These are phyloP conservation scores for Aureobasidium subglaciale DNA, from an alignment of 2,329 filamentous ascomycete species.

Conservation along the genomic window DNA sequence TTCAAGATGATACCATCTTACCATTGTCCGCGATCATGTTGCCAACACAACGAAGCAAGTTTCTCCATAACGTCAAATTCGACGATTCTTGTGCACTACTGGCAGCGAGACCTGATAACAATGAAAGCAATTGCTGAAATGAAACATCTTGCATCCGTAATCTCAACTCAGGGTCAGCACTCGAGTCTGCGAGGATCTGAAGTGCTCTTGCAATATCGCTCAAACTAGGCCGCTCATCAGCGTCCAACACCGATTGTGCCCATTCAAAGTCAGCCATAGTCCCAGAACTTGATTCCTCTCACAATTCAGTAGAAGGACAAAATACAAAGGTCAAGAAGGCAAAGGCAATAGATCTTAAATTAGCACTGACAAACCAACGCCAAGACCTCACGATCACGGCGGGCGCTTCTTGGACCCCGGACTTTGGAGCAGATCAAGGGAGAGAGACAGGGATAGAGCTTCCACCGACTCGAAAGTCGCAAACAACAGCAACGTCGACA, in stretches of 20 bases:
- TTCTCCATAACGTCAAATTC: neutral
- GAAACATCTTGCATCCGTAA: neutral
- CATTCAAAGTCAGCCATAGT: neutral
- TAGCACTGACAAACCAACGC: slow-evolving; percentile 1
- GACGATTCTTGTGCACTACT: neutral
- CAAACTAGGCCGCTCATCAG: slow-evolving; percentile 3
- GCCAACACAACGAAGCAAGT: slow-evolving; percentile 16
- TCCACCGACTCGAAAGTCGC: too few species aligned
- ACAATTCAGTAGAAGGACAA: too few species aligned
- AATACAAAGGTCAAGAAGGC: too few species aligned
- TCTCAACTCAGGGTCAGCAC: slow-evolving; percentile 3
- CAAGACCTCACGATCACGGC: slow-evolving; percentile 12
- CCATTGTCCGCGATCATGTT: slow-evolving; percentile 18
- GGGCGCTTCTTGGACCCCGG: slow-evolving; percentile 2
- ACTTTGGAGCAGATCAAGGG: neutral
- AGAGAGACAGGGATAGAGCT: too few species aligned
- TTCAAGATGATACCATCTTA: neutral
- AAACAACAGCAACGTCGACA: slow-evolving; percentile 2
- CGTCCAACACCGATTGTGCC: slow-evolving; percentile 5
- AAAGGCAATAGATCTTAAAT: neutral
- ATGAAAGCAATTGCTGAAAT: neutral
- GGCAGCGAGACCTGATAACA: neutral
- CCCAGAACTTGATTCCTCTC: too few species aligned
- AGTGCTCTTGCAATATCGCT: neutral
- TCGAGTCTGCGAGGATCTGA: slow-evolving; percentile 6